These are phyloP conservation scores for Mycena amicta DNA, from an alignment of 768 basidiomycete species.

Conservation along the genomic window DNA sequence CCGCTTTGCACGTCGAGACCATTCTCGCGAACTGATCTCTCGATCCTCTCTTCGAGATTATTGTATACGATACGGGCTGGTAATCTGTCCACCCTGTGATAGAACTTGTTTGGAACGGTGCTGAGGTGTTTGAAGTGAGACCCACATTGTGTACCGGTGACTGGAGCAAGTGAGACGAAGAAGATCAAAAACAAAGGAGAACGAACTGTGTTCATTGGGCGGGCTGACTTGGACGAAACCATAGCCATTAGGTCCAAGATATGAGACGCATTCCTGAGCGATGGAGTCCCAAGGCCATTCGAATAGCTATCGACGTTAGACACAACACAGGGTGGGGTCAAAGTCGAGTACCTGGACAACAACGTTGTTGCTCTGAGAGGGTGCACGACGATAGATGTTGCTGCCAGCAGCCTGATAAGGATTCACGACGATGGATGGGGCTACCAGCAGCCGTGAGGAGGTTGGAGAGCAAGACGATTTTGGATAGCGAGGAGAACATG, in stretches of 20 bases:
- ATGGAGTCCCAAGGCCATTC: constrained; percentile 32
- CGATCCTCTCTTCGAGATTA: constrained; percentile 37
- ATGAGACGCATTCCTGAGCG: constrained; percentile 44
- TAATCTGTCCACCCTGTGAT: constrained; percentile 48
- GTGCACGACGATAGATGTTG: not conserved
- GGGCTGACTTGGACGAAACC: constrained; percentile 37
- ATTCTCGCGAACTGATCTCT: constrained; percentile 35
- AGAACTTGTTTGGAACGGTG: too few relatives aligned
- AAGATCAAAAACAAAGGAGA: not conserved
- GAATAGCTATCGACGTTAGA: constrained; percentile 7
- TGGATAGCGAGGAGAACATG: not conserved
- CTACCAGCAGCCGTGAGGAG: too few relatives aligned
- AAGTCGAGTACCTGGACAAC: not conserved
- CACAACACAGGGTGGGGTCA: not conserved
- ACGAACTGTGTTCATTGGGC: constrained; percentile 16
- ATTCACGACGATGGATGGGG: not conserved
- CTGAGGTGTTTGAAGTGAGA: not conserved
- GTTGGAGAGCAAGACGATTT: not conserved
- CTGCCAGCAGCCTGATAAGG: not conserved
- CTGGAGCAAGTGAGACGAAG: constrained; percentile 1
- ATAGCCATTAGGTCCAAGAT: constrained; percentile 46
- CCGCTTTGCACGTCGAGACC: constrained; percentile 30
- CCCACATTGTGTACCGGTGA: constrained; percentile 34
- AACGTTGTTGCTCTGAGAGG: not conserved
- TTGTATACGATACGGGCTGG: constrained; percentile 48